These are phyloP conservation scores for Plasmodium cynomolgi DNA, from an alignment of 169 alveolate genomes.

Conservation along the genomic window DNA sequence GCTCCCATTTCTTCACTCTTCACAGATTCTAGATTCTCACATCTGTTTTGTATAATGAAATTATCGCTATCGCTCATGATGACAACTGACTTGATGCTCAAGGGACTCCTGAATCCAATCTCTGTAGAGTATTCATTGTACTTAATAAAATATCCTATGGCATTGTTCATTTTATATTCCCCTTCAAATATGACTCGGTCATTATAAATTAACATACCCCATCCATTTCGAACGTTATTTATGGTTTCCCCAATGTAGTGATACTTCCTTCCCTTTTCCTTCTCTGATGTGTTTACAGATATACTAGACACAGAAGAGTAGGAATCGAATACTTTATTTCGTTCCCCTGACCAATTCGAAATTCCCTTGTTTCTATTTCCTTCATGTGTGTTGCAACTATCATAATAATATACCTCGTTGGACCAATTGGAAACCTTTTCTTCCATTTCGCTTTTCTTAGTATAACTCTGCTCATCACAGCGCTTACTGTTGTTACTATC, in stretches of 20 bases:
- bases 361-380: not conserved
- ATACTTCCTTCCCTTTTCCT: slow-evolving; percentile 37
- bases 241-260: slow-evolving; percentile 79
- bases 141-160: slow-evolving; percentile 75
- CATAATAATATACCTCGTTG: not conserved
- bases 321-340: not conserved
- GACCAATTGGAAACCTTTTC: slow-evolving; percentile 6
- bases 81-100: slow-evolving; percentile 56
- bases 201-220: slow-evolving; percentile 79
- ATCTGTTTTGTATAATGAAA: slow-evolving; percentile 60
- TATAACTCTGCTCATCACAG: not conserved
- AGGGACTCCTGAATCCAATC: slow-evolving; percentile 76
- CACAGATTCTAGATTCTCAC: slow-evolving; percentile 16
- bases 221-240: slow-evolving; percentile 78
- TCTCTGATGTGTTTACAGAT: slow-evolving; percentile 17
- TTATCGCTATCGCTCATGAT: slow-evolving; percentile 72
- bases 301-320: slow-evolving; percentile 40
- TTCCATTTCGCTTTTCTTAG: not conserved
- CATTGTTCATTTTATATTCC: slow-evolving; percentile 78
- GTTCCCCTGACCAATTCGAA: slow-evolving; percentile 5
- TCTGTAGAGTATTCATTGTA: slow-evolving; percentile 73
- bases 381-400: not conserved
- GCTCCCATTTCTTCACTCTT: not conserved
- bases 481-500: not conserved
- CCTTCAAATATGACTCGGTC: slow-evolving; percentile 80